Base-by-base conservation (phyloP, 495 filamentous ascomycete genomes). In the Hypoxylon perforatum region DNA sequence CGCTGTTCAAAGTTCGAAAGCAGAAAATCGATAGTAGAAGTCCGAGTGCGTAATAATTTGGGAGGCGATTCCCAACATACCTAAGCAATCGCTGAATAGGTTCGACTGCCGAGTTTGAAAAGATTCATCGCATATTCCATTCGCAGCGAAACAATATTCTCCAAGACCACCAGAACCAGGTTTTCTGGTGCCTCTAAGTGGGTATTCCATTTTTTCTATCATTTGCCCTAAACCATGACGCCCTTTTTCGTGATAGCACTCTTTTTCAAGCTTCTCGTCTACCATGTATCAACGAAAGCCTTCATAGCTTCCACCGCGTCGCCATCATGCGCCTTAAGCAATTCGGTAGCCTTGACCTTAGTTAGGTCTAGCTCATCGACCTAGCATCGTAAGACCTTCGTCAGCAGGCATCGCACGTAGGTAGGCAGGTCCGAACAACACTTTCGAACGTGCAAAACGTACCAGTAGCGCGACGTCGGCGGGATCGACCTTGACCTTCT, bases 321-420 rank as follows among this genome's bases (percentile, higher is more conserved):
- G 0, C 93, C 93, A 36, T 94, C 92, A 71, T 94, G 82, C n/a
- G 84, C 78, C 75, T 86, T 89, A 38, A 97, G 84, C 54, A 97
- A 75, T 47, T 97, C 93, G 12, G 91, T 96, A 1, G 93, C 93
- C 74, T 93, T 95, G 5, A 72, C 65, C 76, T 95, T 96, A 12
- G 80, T 84, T 25, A 97, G 73, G 44, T 96, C 92, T 46, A 97
- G 77, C 73, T 96, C 85, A 8, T 93, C 89, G 25, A 91, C 85
- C 91, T 96, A 35, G 55, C 28, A 38, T 18, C 10, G 18, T 4
- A 56, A n/a, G n/a, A 21, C 55, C 25, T 33, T 56, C 17, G 30
- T 64, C 12, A 61, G 55, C 47, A 51, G 21, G n/a, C 23, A 28
- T 17, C 28, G 7, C 25, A 7, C 25, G 7, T 7, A 28, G 25